Percentiles rank a stretch among this genome's conserved stretches.
Evolutionary conservation across 1,284 basidiomycete species (phyloP).

Genomic region (Flammula alnicola): DNA sequence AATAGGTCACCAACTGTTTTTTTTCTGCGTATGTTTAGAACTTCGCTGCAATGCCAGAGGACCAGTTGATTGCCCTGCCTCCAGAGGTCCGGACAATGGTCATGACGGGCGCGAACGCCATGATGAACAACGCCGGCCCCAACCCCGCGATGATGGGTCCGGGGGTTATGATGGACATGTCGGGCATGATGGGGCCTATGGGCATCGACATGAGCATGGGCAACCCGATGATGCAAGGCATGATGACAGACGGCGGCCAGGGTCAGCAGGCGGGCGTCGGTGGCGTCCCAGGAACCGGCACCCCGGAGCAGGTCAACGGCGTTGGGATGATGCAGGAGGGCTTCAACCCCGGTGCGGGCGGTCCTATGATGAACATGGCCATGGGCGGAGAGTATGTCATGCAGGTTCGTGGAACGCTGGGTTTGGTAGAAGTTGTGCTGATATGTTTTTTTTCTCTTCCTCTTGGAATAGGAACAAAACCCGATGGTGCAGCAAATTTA

Average conservation of each 20-base stretch:
- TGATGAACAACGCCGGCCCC: constrained; percentile 66
- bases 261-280: constrained; percentile 44
- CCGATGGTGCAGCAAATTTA: constrained; percentile 55
- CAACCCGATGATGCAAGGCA: constrained; percentile 48
- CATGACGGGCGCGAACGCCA: constrained; percentile 73
- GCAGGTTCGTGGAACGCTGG: constrained; percentile 50
- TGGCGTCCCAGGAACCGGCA: constrained; percentile 34
- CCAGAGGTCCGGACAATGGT: constrained; percentile 83
- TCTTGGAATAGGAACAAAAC: constrained; percentile 46
- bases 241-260: constrained; percentile 53
- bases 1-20: neutral
- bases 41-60: constrained; percentile 81
- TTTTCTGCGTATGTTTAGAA: constrained; percentile 48
- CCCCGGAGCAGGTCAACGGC: constrained; percentile 40
- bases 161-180: constrained; percentile 68
- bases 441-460: neutral
- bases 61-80: constrained; percentile 74
- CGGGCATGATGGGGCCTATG: constrained; percentile 59
- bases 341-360: constrained; percentile 43
- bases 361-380: constrained; percentile 56
- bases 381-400: constrained; percentile 62
- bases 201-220: constrained; percentile 53
- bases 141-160: constrained; percentile 68
- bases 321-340: constrained; percentile 53
- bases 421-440: neutral